Base-by-base conservation (phyloP, 805 yeast species). In the Kurtzmaniella cleridarum region DNA sequence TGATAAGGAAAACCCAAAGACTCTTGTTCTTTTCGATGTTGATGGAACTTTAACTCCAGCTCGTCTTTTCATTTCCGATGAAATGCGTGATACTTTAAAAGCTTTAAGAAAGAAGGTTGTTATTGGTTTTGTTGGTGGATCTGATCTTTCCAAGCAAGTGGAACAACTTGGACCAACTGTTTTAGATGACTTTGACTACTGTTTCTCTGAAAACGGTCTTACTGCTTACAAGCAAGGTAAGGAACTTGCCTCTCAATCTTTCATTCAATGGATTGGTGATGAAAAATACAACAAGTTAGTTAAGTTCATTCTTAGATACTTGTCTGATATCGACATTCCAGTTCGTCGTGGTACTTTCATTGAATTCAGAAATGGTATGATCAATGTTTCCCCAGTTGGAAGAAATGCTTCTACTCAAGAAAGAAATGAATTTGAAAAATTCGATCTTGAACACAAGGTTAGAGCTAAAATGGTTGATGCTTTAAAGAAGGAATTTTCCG, bases 291-390 rank as follows among this genome's bases (percentile, higher is more conserved):
- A 86, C 75, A 76, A 81, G 70, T 77, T 93, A 54, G 88, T 79
- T 57, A 82, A 79, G 69, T 93, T 88, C 71, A 79, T 88, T 59
- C 75, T 93, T 59, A 78, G 77, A 53, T 90, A 93, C 74, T 75
- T 93, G 53, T 64, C 96, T 39, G 84, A 84, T 33, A 63, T 93
- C 40, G 98, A 93, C 49, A 65, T 93, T 51, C 99, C 99, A 59
- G 77, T 84, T 63, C 88, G 97, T 81, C 88, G 97, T 75, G 99
- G 99, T 66, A 93, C 99, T 44, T 93, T 93, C 69, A 71, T 93
- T 53, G 99, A 93, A 76, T 93, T 93, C 78, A 87, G 99, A 80
- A 93, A 93, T 66, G 99, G 99, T 66, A 90, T 93, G 95, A 86
- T 93, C 69, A 93, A 93, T 70, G 88, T 93, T 47, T 89, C 97